Conservation (phyloP, 2,329 filamentous ascomycete species). For the Xylariomycetidae sp. region DNA sequence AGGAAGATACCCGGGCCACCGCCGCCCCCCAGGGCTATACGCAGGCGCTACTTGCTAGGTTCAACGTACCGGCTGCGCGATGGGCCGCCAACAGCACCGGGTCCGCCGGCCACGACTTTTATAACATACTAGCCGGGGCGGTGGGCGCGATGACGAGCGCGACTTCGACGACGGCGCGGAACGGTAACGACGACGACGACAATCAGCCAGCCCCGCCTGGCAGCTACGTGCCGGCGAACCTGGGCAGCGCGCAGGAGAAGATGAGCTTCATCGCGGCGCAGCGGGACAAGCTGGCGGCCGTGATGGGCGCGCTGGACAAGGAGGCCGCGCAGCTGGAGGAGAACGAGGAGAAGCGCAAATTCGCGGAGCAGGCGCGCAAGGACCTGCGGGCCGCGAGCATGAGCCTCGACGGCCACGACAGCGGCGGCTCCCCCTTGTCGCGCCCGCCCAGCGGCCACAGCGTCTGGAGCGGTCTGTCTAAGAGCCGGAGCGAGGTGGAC, state of each 20-base stretch:
- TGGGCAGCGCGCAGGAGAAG: slow-evolving; percentile 61
- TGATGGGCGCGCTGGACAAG: slow-evolving; percentile 73
- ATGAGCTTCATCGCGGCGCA: slow-evolving; percentile 73
- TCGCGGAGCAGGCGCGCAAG: slow-evolving; percentile 11
- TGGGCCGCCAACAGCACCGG: slow-evolving; percentile 43
- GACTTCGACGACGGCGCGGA: too few relatives aligned
- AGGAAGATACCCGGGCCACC: slow-evolving; percentile 35
- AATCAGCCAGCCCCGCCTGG: slow-evolving; percentile 39
- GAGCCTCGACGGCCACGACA: slow-evolving; percentile 27
- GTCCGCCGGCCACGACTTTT: slow-evolving; percentile 60
- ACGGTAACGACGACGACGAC: too few relatives aligned
- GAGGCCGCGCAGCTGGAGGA: slow-evolving; percentile 63
- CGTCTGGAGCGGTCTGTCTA: slow-evolving; percentile 57
- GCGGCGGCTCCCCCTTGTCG: slow-evolving; percentile 33
- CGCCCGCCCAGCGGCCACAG: slow-evolving; percentile 45
- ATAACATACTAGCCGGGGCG: slow-evolving; percentile 70
- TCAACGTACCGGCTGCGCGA: slow-evolving; percentile 72
- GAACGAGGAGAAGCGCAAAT: slow-evolving; percentile 27
- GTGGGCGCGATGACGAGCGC: slow-evolving; percentile 46
- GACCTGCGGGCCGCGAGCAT: slow-evolving; percentile 21
- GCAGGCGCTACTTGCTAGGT: slow-evolving; percentile 76
- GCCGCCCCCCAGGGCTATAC: slow-evolving; percentile 60
- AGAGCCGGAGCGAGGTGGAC: slow-evolving; percentile 80
- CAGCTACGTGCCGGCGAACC: slow-evolving; percentile 64
- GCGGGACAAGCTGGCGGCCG: slow-evolving; percentile 68